Percentiles rank a stretch among this genome's conserved stretches.
These are phyloP conservation scores for Clonostachys rosea DNA, from an alignment of 2,329 filamentous ascomycete species.

Conservation along the genomic window DNA sequence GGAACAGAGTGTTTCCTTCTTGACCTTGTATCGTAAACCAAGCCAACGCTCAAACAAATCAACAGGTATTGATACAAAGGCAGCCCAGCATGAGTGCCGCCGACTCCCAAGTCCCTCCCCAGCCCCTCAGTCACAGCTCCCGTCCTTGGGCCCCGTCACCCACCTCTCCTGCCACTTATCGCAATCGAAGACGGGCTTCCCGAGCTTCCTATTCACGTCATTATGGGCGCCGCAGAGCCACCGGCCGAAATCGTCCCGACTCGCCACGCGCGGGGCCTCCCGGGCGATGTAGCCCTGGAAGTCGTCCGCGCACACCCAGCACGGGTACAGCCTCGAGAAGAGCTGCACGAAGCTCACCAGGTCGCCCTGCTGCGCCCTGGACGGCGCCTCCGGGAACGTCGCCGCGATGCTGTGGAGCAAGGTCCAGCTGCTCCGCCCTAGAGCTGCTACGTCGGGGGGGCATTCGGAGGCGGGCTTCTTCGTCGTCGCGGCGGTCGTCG, in stretches of 20 bases:
- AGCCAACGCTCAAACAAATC: background rate
- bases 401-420: constrained; percentile 89
- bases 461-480: constrained; percentile 53
- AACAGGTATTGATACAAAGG: background rate
- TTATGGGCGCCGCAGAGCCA: constrained; percentile 89
- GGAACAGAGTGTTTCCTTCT: too few relatives aligned
- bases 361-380: constrained; percentile 65
- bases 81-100: background rate
- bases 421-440: constrained; percentile 90
- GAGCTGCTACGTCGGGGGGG: constrained; percentile 81
- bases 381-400: constrained; percentile 71
- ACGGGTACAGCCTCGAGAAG: constrained; percentile 87
- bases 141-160: constrained; percentile 81
- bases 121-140: constrained; percentile 48
- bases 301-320: constrained; percentile 92
- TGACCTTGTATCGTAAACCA: background rate
- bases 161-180: constrained; percentile 88
- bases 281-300: constrained; percentile 77
- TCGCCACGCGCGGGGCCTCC: constrained; percentile 58
- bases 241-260: constrained; percentile 66
- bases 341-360: constrained; percentile 72
- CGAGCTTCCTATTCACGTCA: constrained; percentile 82
- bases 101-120: background rate
- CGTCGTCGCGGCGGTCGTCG: constrained; percentile 20
- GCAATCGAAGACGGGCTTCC: constrained; percentile 90